phyloP scores from a whole-genome alignment of 139 green algal species.

The Gonium pectorale region DNA sequence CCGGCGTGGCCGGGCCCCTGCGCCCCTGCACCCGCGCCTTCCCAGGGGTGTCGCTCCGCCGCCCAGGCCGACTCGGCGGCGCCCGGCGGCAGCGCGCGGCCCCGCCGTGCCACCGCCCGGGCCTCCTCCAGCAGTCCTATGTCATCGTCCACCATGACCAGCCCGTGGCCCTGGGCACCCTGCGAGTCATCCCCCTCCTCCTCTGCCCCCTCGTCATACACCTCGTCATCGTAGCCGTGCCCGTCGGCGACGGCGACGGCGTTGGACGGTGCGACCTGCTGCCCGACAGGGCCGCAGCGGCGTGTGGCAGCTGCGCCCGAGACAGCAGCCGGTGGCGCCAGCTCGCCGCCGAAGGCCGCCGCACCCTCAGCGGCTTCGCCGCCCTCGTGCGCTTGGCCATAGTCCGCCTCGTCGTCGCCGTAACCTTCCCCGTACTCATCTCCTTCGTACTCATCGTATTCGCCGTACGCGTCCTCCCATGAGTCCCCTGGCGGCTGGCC shows the following conservation, averaged over 20 bases:
- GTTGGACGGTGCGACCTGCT: neutral
- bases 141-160: constrained; percentile 30
- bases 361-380: too few species aligned
- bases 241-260: neutral
- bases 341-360: too few species aligned
- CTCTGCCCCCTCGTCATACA: neutral
- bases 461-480: neutral
- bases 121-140: constrained; percentile 15
- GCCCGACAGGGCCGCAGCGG: too few species aligned
- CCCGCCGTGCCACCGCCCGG: neutral
- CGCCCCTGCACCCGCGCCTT: neutral
- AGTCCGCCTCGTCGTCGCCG: neutral
- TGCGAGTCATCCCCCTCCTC: neutral
- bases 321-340: too few species aligned
- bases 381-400: neutral
- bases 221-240: neutral
- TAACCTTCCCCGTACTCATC: neutral
- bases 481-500: too few species aligned
- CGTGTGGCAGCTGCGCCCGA: too few species aligned
- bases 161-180: neutral
- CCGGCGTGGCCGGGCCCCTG: neutral
- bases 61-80: neutral
- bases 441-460: neutral
- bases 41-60: neutral
- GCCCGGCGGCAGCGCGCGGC: neutral